These are phyloP conservation scores for Panellus pusillus DNA, from an alignment of 768 basidiomycete genomes.

Conservation along the genomic window DNA sequence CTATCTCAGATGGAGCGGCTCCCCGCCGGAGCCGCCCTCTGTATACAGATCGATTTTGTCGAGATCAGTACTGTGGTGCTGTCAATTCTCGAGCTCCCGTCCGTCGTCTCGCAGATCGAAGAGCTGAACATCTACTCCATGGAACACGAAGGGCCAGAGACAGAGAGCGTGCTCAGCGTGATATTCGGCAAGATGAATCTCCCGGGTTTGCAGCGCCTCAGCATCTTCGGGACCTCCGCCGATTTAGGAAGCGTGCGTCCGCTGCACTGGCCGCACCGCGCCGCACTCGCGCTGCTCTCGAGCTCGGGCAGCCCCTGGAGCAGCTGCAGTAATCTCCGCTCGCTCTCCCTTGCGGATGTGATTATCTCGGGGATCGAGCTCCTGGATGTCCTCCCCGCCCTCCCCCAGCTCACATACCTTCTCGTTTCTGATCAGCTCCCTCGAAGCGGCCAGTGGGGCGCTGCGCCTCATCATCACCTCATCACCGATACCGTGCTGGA, in stretches of 20 bases:
- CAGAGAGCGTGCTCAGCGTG: background rate
- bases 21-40: background rate
- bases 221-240: background rate
- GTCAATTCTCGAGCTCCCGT: background rate
- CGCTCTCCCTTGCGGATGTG: background rate
- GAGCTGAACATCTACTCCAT: background rate
- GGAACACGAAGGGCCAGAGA: background rate
- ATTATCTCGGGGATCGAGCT: background rate
- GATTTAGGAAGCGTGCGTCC: background rate
- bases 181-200: conserved; percentile 1
- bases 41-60: background rate
- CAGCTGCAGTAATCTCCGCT: background rate
- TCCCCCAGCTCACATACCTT: background rate
- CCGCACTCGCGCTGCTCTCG: background rate
- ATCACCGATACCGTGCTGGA: background rate
- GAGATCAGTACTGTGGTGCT: background rate
- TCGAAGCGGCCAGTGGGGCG: too few relatives aligned
- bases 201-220: background rate
- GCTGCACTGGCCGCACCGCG: background rate
- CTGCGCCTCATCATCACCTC: background rate
- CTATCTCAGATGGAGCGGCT: background rate
- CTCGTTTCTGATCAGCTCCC: background rate
- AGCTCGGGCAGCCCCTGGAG: background rate
- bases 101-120: background rate
- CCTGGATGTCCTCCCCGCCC: background rate